Conservation (phyloP, 305 asterid genomes). For the Fraxinus velutina region DNA sequence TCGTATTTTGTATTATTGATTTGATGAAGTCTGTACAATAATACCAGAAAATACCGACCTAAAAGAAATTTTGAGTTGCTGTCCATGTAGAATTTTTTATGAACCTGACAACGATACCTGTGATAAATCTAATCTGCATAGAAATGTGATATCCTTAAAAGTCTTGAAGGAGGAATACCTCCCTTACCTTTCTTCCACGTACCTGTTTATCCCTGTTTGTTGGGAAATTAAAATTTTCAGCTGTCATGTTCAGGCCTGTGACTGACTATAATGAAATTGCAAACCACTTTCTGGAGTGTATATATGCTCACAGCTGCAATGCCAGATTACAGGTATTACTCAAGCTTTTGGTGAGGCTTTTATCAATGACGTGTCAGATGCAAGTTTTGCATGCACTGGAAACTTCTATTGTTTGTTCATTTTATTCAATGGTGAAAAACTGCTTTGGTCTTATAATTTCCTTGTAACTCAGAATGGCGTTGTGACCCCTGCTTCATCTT, state of each 20-base stretch:
- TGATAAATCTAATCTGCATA: not conserved
- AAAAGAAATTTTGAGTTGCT: not conserved
- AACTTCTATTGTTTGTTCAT: not conserved
- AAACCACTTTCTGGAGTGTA: constrained; percentile 68
- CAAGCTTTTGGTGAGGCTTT: constrained; percentile 2
- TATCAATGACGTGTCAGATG: not conserved
- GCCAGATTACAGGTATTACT: constrained; percentile 49
- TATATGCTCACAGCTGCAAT: constrained; percentile 50
- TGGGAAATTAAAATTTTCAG: constrained; percentile 13
- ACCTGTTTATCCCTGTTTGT: not conserved
- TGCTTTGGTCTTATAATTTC: constrained; percentile 6
- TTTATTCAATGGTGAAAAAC: not conserved
- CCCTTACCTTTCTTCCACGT: not conserved
- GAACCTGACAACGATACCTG: not conserved
- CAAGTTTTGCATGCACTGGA: constrained; percentile 10
- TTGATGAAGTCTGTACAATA: not conserved
- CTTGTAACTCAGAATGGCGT: constrained; percentile 38
- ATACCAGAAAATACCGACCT: not conserved
- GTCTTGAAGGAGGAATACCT: not conserved
- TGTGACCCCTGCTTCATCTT: constrained; percentile 31
- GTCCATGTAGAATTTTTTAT: not conserved
- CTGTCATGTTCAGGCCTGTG: constrained; percentile 55
- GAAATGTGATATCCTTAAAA: not conserved
- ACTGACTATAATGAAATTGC: constrained; percentile 70
- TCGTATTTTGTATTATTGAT: not conserved